These are phyloP conservation scores for Pseudozyma pruni DNA, from an alignment of 1,284 basidiomycete species.

Conservation along the genomic window DNA sequence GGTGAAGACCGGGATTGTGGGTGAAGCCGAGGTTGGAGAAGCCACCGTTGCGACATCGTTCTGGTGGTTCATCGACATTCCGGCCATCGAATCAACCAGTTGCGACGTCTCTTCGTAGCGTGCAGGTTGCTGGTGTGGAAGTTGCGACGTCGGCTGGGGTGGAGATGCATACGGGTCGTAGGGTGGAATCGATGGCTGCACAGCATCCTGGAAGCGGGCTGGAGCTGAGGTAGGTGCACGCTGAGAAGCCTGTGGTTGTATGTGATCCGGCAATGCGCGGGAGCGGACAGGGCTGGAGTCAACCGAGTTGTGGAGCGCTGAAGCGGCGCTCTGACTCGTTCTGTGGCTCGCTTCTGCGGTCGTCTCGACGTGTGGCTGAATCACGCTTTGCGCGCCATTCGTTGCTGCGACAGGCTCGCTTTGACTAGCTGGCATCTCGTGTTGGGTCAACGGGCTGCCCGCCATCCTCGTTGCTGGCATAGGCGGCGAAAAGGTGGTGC, in stretches of 20 bases:
- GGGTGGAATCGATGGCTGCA: conserved; percentile 1
- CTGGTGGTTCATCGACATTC: conserved; percentile 17
- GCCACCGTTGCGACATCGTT: neutral
- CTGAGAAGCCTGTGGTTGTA: neutral
- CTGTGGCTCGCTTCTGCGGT: neutral
- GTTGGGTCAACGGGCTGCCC: conserved; percentile 9
- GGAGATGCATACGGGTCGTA: neutral
- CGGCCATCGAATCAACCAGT: conserved; percentile 26
- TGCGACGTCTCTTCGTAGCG: conserved; percentile 18
- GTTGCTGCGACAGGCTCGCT: conserved; percentile 34
- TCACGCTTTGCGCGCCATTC: neutral
- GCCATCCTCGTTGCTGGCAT: conserved; percentile 23
- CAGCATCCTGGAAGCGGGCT: conserved; percentile 26
- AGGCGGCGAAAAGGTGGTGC: conserved; percentile 41
- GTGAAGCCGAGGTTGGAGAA: neutral
- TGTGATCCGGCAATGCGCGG: conserved; percentile 1
- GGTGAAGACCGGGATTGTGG: conserved; percentile 22
- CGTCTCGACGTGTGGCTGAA: neutral
- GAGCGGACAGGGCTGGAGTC: conserved; percentile 4
- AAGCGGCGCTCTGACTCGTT: conserved; percentile 32
- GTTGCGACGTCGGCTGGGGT: conserved; percentile 1
- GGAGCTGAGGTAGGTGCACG: conserved; percentile 11
- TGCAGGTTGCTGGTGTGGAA: conserved; percentile 26
- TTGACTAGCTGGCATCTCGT: conserved; percentile 28
- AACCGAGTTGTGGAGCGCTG: conserved; percentile 8